Evolutionary conservation across 306 rosid species (phyloP).

Genomic region (Acacia confusa): DNA sequence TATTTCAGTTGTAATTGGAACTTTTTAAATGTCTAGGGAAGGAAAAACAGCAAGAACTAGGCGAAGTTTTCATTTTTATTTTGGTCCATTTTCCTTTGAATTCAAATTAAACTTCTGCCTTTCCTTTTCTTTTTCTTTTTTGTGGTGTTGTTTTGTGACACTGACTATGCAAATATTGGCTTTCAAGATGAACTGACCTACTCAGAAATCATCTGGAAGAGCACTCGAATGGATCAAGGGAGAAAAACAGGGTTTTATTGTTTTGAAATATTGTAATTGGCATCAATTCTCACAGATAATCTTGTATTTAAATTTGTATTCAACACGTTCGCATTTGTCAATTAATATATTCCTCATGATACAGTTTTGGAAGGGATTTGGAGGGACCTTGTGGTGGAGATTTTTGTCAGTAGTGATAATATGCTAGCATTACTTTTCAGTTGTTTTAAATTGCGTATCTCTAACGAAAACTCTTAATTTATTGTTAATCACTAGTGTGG

Average conservation of each 20-base stretch:
- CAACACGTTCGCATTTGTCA: background rate
- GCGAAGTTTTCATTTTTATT: background rate
- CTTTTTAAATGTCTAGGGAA: background rate
- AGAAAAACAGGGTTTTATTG: background rate
- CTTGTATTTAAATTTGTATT: background rate
- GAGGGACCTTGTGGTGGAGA: background rate
- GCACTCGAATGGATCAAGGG: background rate
- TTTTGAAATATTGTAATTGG: background rate
- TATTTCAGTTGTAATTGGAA: background rate
- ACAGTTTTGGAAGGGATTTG: background rate
- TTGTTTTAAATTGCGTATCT: background rate
- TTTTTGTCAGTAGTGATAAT: background rate
- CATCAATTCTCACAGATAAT: background rate
- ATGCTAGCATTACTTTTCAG: background rate
- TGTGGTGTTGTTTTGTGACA: background rate
- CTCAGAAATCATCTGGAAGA: background rate
- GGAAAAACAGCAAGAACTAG: background rate
- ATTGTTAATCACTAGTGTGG: background rate
- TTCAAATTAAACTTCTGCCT: background rate
- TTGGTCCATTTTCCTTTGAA: background rate
- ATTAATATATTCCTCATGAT: background rate
- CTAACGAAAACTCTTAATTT: background rate
- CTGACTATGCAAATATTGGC: background rate
- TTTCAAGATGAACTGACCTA: background rate
- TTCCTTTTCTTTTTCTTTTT: background rate